phyloP scores from a whole-genome alignment of 371 early-diverging fungal genomes.

The Mucor piriformis region DNA sequence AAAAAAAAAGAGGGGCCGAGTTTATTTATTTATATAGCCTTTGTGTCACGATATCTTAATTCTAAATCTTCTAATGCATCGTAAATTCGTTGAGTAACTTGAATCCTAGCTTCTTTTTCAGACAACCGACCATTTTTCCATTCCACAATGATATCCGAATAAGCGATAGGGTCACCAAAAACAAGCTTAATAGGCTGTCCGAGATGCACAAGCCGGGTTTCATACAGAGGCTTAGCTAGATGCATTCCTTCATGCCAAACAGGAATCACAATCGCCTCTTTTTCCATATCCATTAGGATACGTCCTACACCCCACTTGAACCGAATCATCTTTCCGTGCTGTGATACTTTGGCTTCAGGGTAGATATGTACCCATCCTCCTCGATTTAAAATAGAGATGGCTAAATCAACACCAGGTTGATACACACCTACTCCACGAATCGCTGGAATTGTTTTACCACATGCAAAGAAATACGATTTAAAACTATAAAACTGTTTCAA shows the following conservation, averaged over 20 bases:
- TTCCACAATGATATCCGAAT: conserved; percentile 55
- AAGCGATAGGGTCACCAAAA: conserved; percentile 75
- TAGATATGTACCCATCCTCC: conserved; percentile 76
- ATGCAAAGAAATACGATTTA: conserved; percentile 70
- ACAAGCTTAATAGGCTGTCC: conserved; percentile 55
- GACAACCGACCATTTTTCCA: conserved; percentile 54
- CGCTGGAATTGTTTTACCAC: conserved; percentile 83
- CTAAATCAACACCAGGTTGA: conserved; percentile 83
- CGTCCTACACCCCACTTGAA: conserved; percentile 91
- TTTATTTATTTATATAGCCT: background rate
- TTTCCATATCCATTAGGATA: conserved; percentile 75
- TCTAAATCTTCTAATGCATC: conserved; percentile 46
- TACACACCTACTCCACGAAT: conserved; percentile 85
- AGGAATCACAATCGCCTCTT: conserved; percentile 70
- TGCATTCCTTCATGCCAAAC: conserved; percentile 71
- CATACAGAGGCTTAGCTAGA: conserved; percentile 54
- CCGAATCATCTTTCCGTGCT: conserved; percentile 65
- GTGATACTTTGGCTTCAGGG: conserved; percentile 83
- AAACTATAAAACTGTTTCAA: conserved; percentile 37
- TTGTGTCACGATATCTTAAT: conserved; percentile 28
- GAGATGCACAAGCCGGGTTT: conserved; percentile 33
- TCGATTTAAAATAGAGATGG: conserved; percentile 50
- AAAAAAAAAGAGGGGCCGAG: background rate
- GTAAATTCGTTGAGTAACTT: conserved; percentile 59
- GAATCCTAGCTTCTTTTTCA: conserved; percentile 62